Conservation (phyloP, 2,329 filamentous ascomycete species). For the Claviceps africana region DNA sequence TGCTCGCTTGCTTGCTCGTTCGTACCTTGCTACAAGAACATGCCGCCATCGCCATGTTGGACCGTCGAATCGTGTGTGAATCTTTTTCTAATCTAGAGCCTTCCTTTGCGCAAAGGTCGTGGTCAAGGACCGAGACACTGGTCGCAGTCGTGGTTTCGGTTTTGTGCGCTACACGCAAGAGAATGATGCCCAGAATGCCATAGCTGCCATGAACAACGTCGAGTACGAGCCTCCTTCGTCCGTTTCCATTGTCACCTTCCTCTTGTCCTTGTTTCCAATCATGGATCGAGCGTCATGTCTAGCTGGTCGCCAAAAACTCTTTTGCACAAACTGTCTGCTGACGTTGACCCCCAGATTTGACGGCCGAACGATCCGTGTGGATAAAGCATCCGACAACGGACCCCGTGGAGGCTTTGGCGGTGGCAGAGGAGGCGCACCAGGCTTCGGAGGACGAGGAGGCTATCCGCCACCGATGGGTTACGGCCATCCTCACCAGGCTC, state of each 20-base stretch:
- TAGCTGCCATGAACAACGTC: slow-evolving; percentile 69
- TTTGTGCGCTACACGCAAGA: slow-evolving; percentile 83
- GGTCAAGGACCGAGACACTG: slow-evolving; percentile 93
- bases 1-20: too few relatives aligned
- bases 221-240: slow-evolving; percentile 48
- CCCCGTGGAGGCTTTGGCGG: slow-evolving; percentile 34
- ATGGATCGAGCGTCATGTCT: background rate
- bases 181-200: slow-evolving; percentile 61
- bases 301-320: background rate
- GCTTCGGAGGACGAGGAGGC: slow-evolving; percentile 30
- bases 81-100: slow-evolving; percentile 9
- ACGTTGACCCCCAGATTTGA: slow-evolving; percentile 53
- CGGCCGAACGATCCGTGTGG: slow-evolving; percentile 84
- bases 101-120: slow-evolving; percentile 52
- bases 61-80: slow-evolving; percentile 6
- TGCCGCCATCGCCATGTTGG: background rate
- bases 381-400: slow-evolving; percentile 79
- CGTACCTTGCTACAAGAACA: background rate
- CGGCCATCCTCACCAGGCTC: slow-evolving; percentile 23
- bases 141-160: slow-evolving; percentile 91
- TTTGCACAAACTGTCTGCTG: slow-evolving; percentile 2
- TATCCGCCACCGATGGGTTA: slow-evolving; percentile 29
- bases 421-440: slow-evolving; percentile 22
- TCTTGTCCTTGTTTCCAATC: background rate
- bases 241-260: slow-evolving; percentile 7